Evolutionary conservation across 2,329 filamentous ascomycete species (phyloP).

Genomic region (Pseudogymnoascus sp.): DNA sequence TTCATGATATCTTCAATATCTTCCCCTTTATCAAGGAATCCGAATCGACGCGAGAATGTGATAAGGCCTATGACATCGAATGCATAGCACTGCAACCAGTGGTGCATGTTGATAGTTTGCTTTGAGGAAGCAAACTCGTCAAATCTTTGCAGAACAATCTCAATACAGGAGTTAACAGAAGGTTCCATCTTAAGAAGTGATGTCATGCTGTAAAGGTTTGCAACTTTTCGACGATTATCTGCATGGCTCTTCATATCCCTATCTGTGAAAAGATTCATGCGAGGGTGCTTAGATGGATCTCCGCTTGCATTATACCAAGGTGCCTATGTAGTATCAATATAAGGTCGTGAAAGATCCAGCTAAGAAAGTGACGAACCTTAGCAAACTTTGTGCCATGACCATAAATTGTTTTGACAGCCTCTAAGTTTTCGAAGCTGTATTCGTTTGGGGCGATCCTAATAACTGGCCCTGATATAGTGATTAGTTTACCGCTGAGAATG

Average conservation of each 20-base stretch:
- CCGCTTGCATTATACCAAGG: conserved; percentile 20
- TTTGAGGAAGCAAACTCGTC: conserved; percentile 30
- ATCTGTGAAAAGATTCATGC: conserved; percentile 29
- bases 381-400: conserved; percentile 35
- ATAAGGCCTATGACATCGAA: conserved; percentile 46
- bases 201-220: conserved; percentile 41
- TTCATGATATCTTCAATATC: conserved; percentile 38
- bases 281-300: conserved; percentile 18
- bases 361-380: conserved; percentile 26
- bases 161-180: conserved; percentile 41
- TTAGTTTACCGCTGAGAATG: background rate
- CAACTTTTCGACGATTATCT: conserved; percentile 35
- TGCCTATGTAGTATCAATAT: conserved; percentile 12
- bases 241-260: conserved; percentile 34
- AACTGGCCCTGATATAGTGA: conserved; percentile 30
- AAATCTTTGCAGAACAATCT: conserved; percentile 35
- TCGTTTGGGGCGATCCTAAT: conserved; percentile 43
- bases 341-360: background rate
- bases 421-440: conserved; percentile 39
- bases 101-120: conserved; percentile 33
- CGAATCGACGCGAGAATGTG: conserved; percentile 34
- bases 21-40: conserved; percentile 39
- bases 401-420: conserved; percentile 38
- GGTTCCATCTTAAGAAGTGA: conserved; percentile 41
- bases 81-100: conserved; percentile 40